These are phyloP conservation scores for Stropharia rugosoannulata DNA, from an alignment of 768 basidiomycete genomes.

Conservation along the genomic window DNA sequence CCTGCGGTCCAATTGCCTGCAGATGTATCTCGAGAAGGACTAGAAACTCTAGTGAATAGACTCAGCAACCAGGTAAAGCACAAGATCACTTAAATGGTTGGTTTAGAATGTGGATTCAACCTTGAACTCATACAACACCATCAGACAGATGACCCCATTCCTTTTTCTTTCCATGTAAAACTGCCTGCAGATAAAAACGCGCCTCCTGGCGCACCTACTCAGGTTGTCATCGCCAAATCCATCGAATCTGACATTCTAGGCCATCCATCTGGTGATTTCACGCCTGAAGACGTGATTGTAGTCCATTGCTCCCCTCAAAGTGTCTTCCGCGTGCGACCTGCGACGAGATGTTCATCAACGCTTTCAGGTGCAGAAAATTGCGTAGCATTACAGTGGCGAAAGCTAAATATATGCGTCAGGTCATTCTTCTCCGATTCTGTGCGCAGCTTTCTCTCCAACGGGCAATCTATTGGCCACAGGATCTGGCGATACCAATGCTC, in stretches of 20 bases:
- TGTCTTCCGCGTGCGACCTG: constrained; percentile 90
- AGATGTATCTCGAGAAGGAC: constrained; percentile 76
- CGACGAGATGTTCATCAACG: constrained; percentile 92
- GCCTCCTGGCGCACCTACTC: constrained; percentile 59
- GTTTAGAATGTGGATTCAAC: constrained; percentile 10
- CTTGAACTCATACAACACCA: constrained; percentile 16
- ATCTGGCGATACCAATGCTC: constrained; percentile 89
- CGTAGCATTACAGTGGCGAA: neutral
- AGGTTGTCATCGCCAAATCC: constrained; percentile 82
- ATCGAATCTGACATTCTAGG: constrained; percentile 79
- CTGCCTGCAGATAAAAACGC: constrained; percentile 56
- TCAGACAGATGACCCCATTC: constrained; percentile 85
- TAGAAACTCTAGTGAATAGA: constrained; percentile 90
- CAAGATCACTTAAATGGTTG: constrained; percentile 3
- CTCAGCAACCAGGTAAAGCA: constrained; percentile 66
- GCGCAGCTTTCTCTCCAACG: constrained; percentile 94
- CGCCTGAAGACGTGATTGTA: constrained; percentile 84
- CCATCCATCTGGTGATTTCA: constrained; percentile 70
- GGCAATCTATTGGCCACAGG: constrained; percentile 91
- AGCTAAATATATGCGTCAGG: constrained; percentile 41
- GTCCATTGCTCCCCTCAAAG: constrained; percentile 94
- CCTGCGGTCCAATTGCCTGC: constrained; percentile 90
- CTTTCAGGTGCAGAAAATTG: constrained; percentile 62
- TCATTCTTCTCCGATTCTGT: constrained; percentile 90
- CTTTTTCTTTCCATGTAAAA: constrained; percentile 87